A percentile compares a stretch with the other conserved stretches of the same genome.
Conservation (phyloP, 331 rosid species). For the Stylosanthes scabra region DNA sequence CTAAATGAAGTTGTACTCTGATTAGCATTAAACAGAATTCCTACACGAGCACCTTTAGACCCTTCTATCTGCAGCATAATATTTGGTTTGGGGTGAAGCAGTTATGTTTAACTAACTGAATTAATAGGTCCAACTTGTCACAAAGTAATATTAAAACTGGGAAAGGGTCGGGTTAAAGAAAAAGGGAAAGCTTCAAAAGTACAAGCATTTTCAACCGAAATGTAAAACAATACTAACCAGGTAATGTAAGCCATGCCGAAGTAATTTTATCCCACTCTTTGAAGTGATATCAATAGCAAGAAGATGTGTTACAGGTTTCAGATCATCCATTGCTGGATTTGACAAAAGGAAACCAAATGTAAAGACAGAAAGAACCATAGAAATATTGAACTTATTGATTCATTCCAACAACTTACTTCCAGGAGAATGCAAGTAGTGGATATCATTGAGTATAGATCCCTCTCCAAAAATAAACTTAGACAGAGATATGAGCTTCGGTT, state of each 20-base stretch:
- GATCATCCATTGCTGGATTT: slow-evolving; percentile 74
- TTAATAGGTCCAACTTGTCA: slow-evolving; percentile 23
- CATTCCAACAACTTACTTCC: slow-evolving; percentile 72
- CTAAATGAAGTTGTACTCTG: slow-evolving; percentile 55
- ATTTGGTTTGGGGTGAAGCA: slow-evolving; percentile 9
- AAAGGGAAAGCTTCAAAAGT: background rate
- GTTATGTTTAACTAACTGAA: slow-evolving; percentile 20
- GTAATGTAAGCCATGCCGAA: slow-evolving; percentile 78
- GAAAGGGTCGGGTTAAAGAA: too few relatives aligned
- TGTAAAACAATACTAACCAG: slow-evolving; percentile 64
- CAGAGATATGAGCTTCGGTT: slow-evolving; percentile 79
- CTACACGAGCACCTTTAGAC: slow-evolving; percentile 76
- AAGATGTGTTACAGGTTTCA: slow-evolving; percentile 97
- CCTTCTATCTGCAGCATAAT: slow-evolving; percentile 70
- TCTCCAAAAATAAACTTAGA: slow-evolving; percentile 62
- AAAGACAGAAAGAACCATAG: slow-evolving; percentile 35
- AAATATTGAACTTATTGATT: slow-evolving; percentile 31
- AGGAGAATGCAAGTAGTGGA: slow-evolving; percentile 80
- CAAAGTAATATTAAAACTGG: background rate
- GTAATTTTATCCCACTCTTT: slow-evolving; percentile 75
- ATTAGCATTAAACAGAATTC: slow-evolving; percentile 71
- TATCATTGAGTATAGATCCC: slow-evolving; percentile 57
- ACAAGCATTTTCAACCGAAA: slow-evolving; percentile 30
- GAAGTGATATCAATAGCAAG: slow-evolving; percentile 76
- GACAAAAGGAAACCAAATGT: slow-evolving; percentile 42